These are phyloP conservation scores for Aeschynomene evenia DNA, from an alignment of 306 rosid species.

Conservation along the genomic window DNA sequence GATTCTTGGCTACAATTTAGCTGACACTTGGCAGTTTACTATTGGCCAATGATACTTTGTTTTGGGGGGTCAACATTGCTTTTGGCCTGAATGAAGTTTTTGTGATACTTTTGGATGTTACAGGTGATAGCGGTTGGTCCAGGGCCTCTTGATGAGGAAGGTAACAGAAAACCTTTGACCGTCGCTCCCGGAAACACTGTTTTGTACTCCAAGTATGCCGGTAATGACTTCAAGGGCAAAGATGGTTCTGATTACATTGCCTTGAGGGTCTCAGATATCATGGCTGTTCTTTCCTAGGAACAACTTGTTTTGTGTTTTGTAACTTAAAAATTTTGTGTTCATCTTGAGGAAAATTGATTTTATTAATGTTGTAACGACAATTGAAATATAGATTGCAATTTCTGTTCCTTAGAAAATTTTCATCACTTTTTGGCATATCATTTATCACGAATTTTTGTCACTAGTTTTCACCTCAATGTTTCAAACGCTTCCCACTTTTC, in stretches of 20 bases:
- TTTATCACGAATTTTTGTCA: not conserved
- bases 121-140: slow-evolving; percentile 79
- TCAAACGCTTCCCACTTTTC: not conserved
- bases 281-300: slow-evolving; percentile 72
- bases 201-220: slow-evolving; percentile 78
- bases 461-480: not conserved
- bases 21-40: not conserved
- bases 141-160: slow-evolving; percentile 68
- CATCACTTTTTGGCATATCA: not conserved
- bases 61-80: no score
- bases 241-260: slow-evolving; percentile 77
- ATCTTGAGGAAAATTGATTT: slow-evolving; percentile 20
- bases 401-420: not conserved
- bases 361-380: slow-evolving; percentile 30
- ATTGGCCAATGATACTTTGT: not conserved
- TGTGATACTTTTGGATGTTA: not conserved
- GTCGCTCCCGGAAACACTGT: slow-evolving; percentile 57
- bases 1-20: not conserved
- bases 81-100: not conserved
- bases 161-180: slow-evolving; percentile 62
- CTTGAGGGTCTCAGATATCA: slow-evolving; percentile 69
- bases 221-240: slow-evolving; percentile 88
- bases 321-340: slow-evolving; percentile 11
- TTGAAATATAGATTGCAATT: slow-evolving; percentile 30
- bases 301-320: slow-evolving; percentile 7